These are phyloP conservation scores for Magnusiomyces ingens DNA, from an alignment of 1,139 yeast genomes.

Conservation along the genomic window DNA sequence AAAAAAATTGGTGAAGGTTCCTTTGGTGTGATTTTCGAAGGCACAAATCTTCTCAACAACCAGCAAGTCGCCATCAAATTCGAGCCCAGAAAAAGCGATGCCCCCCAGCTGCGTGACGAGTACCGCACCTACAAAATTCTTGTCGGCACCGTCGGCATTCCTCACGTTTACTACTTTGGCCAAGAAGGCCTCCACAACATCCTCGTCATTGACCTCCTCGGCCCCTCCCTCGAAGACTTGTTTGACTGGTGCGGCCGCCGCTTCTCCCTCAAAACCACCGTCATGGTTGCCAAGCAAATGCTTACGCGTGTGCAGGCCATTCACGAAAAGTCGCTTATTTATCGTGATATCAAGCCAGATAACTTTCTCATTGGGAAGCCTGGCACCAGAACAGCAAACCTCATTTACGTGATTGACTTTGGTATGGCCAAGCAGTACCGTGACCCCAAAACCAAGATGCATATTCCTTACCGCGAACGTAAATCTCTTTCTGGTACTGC, in stretches of 20 bases:
- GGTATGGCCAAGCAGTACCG: constrained; percentile 94
- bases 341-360: constrained; percentile 85
- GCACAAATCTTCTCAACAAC: constrained; percentile 86
- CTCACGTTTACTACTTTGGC: constrained; percentile 96
- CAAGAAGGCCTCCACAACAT: constrained; percentile 96
- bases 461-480: constrained; percentile 93
- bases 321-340: constrained; percentile 92
- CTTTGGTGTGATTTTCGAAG: constrained; percentile 89
- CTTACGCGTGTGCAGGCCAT: constrained; percentile 91
- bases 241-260: constrained; percentile 94
- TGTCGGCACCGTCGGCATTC: constrained; percentile 96
- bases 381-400: constrained; percentile 89
- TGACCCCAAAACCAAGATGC: constrained; percentile 92
- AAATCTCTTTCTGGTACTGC: constrained; percentile 97
- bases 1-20: constrained; percentile 97
- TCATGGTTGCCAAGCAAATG: constrained; percentile 88
- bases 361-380: constrained; percentile 80
- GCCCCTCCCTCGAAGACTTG: constrained; percentile 91
- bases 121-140: constrained; percentile 91
- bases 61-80: constrained; percentile 96
- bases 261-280: constrained; percentile 88
- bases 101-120: constrained; percentile 95
- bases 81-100: constrained; percentile 84
- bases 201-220: constrained; percentile 90
- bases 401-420: constrained; percentile 92